Evolutionary conservation across 352 stramenopile species (phyloP), one percentile per base, ranked within the genome.

Genomic region (Globisporangium echinulatum): DNA sequence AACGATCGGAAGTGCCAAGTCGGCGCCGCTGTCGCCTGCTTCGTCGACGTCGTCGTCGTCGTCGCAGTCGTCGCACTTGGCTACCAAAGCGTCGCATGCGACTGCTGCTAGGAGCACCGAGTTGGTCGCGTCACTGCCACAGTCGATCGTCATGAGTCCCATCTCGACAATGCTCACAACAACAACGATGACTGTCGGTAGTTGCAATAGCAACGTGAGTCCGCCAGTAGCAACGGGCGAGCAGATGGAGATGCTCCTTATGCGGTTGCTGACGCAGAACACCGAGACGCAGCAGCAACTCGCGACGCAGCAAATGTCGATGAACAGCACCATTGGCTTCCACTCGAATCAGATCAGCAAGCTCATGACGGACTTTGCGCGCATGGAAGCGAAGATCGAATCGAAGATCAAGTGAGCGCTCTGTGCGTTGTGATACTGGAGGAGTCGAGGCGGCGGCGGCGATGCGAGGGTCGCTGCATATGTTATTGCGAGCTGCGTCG

Each of bases 231-330:
- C 47, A 0, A 64, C 39, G 5, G 63, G 68, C 43, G 67, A 78
- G 49, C 69, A 75, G 19, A 90, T 91, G 77, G 82, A 94, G 52
- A 57, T 77, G 48, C 69, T 94, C 14, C 76, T 92, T 13, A 89
- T 94, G 80, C 78, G 72, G 5, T 56, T 94, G 54, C 63, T 94
- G 49, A 87, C 79, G n/a, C 81, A 91, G 64, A 91, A 86, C 64
- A 91, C 77, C 0, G 79, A 91, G 69, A 91, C 85, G 47, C 85
- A 92, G 68, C 71, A 94, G 69, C 85, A 91, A 60, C 64, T 92
- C 25, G 82, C 82, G 10, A 79, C 66, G 57, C 85, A 92, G 63
- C 82, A 92, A 66, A 78, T 89, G 49, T 82, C 74, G 43, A 70
- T 94, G 37, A 80, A 70, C 51, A 71, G 66, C 25, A 88, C 80